Percentiles rank a stretch among this genome's conserved stretches.
phyloP scores from a whole-genome alignment of 345 rosid species.

The Hibiscus syriacus region DNA sequence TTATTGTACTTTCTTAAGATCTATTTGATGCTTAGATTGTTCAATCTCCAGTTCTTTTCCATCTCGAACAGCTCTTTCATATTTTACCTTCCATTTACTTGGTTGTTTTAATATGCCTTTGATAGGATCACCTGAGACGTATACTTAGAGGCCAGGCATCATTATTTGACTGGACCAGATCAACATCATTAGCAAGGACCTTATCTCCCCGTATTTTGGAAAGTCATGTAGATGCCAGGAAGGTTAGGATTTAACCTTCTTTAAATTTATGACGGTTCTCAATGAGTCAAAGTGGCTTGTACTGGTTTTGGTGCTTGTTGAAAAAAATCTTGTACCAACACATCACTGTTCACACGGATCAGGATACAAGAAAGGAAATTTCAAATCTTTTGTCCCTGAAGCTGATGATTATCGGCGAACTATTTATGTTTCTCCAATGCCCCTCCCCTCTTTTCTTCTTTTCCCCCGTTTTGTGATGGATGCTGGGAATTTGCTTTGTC shows the following conservation, averaged over 20 bases:
- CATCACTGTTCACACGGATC: neutral
- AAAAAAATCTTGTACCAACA: neutral
- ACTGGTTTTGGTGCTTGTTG: conserved; percentile 3
- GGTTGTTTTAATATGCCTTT: conserved; percentile 17
- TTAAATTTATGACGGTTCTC: neutral
- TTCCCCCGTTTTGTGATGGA: neutral
- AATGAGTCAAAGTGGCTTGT: neutral
- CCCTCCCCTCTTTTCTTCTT: neutral
- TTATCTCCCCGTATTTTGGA: conserved; percentile 95
- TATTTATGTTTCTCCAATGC: neutral
- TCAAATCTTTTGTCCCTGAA: neutral
- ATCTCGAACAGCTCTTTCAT: neutral
- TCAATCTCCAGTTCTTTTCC: conserved; percentile 6
- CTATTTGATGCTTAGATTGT: conserved; percentile 7
- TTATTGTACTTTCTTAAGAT: neutral
- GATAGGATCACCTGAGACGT: conserved; percentile 86
- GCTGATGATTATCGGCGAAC: neutral
- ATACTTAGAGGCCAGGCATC: conserved; percentile 96
- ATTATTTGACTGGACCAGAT: conserved; percentile 93
- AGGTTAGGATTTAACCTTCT: conserved; percentile 39
- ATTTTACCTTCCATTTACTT: neutral
- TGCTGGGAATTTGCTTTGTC: neutral
- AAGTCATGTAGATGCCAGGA: conserved; percentile 95
- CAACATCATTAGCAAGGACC: conserved; percentile 89
- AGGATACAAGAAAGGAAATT: neutral